phyloP scores from a whole-genome alignment of 306 rosid species.

The Clitoria ternatea region DNA sequence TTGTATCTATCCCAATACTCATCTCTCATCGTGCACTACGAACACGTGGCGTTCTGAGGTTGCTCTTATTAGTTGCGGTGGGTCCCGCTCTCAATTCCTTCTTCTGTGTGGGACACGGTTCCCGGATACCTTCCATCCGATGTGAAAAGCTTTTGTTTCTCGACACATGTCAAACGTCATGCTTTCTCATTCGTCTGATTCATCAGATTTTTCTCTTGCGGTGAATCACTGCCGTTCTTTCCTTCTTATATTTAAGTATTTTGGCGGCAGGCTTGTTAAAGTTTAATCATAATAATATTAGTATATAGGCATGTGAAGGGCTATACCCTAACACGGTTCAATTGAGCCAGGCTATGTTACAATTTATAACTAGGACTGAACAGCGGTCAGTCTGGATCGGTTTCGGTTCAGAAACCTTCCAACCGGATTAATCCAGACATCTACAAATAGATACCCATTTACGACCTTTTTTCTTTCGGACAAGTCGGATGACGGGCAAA shows the following conservation, averaged over 20 bases:
- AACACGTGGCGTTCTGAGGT: slow-evolving; percentile 42
- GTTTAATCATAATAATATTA: not conserved
- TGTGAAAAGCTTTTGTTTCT: not conserved
- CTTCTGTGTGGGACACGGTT: slow-evolving; percentile 18
- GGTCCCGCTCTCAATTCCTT: slow-evolving; percentile 31
- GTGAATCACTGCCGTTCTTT: slow-evolving; percentile 34
- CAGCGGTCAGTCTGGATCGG: no score
- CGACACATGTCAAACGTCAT: slow-evolving; percentile 31
- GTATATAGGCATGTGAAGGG: no score
- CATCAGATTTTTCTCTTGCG: slow-evolving; percentile 10
- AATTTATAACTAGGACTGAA: no score
- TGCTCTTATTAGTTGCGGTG: slow-evolving; percentile 22
- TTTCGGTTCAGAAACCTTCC: no score
- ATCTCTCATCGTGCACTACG: slow-evolving; percentile 16
- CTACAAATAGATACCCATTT: no score
- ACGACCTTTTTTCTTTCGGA: no score
- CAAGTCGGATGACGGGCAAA: no score
- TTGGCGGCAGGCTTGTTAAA: not conserved
- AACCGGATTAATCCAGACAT: no score
- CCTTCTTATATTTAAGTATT: not conserved
- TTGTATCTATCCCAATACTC: slow-evolving; percentile 1
- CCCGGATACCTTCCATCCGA: not conserved
- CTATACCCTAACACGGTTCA: no score
- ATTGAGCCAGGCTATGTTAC: no score
- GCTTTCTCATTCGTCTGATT: not conserved